These are phyloP conservation scores for Dovyalis caffra DNA, from an alignment of 345 rosid species.

Conservation along the genomic window DNA sequence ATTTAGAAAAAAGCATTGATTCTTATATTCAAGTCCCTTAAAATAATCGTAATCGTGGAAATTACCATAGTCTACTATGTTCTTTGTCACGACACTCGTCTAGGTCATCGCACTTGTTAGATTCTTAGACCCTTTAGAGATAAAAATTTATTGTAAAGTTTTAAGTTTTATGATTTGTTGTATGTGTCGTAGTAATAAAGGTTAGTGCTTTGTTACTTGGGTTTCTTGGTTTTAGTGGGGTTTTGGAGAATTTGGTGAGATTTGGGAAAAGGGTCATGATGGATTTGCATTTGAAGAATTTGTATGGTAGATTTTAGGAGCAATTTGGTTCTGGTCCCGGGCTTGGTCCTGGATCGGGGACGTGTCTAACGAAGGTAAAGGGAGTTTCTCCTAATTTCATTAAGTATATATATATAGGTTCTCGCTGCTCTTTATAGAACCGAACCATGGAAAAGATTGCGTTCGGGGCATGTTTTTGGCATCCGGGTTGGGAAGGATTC, in stretches of 20 bases:
- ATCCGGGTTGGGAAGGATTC: slow-evolving; percentile 62
- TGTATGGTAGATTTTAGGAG: slow-evolving; percentile 60
- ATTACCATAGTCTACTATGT: not conserved
- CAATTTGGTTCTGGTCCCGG: slow-evolving; percentile 80
- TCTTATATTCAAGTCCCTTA: too few relatives aligned
- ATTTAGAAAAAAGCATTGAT: too few relatives aligned
- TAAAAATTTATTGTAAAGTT: not conserved
- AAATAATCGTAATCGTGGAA: too few relatives aligned
- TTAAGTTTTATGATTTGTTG: not conserved
- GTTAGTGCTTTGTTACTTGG: not conserved
- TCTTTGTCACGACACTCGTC: not conserved
- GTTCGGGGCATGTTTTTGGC: slow-evolving; percentile 56
- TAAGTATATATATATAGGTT: slow-evolving; percentile 46
- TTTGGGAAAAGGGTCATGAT: too few relatives aligned
- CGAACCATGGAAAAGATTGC: slow-evolving; percentile 70
- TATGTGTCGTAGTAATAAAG: too few relatives aligned
- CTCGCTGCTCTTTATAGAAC: slow-evolving; percentile 68
- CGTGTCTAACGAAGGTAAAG: slow-evolving; percentile 54
- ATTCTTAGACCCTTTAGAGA: not conserved
- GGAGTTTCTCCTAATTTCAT: slow-evolving; percentile 53
- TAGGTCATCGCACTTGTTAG: not conserved
- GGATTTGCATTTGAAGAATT: slow-evolving; percentile 62
- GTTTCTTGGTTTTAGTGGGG: not conserved
- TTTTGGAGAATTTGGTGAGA: slow-evolving; percentile 23
- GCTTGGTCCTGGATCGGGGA: slow-evolving; percentile 72